Percentiles rank a stretch among this genome's conserved stretches.
phyloP scores from a whole-genome alignment of 805 yeast genomes.

The Sugiyamaella marilandica region DNA sequence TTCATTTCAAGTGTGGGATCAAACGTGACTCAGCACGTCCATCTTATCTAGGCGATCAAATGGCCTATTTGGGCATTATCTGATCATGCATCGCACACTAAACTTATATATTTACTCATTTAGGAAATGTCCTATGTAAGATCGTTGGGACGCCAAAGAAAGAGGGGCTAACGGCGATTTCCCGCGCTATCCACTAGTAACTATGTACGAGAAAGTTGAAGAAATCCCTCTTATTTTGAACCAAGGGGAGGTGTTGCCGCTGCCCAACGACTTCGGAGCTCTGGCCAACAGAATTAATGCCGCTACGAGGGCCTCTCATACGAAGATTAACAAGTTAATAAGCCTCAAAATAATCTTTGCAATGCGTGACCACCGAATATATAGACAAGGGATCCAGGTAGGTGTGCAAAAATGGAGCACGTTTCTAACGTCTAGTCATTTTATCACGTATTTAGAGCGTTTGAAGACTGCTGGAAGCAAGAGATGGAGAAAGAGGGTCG shows the following conservation, averaged over 20 bases:
- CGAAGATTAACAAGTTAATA: constrained; percentile 63
- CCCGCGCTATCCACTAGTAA: background rate
- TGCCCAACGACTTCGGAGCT: constrained; percentile 78
- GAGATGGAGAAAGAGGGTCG: constrained; percentile 25
- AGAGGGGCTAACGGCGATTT: background rate
- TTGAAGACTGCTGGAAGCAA: constrained; percentile 26
- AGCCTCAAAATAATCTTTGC: constrained; percentile 70
- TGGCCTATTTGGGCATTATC: background rate
- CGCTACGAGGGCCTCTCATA: constrained; percentile 62
- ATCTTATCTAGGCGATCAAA: constrained; percentile 2
- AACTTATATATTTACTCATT: background rate
- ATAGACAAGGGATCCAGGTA: constrained; percentile 70
- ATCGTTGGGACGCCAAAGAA: background rate
- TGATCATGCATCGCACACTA: background rate
- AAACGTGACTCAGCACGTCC: too few species aligned
- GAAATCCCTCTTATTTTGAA: background rate
- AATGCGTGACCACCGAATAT: constrained; percentile 66
- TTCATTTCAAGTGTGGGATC: background rate
- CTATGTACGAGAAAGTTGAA: background rate
- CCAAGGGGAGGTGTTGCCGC: constrained; percentile 56
- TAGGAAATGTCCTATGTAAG: background rate
- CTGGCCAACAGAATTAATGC: constrained; percentile 74
- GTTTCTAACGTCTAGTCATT: constrained; percentile 24
- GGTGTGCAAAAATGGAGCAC: constrained; percentile 23
- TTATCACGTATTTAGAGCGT: constrained; percentile 27